A percentile compares a stretch with the other conserved stretches of the same genome.
Conservation (phyloP, 2,329 filamentous ascomycete species). For the Nemania bipapillata region DNA sequence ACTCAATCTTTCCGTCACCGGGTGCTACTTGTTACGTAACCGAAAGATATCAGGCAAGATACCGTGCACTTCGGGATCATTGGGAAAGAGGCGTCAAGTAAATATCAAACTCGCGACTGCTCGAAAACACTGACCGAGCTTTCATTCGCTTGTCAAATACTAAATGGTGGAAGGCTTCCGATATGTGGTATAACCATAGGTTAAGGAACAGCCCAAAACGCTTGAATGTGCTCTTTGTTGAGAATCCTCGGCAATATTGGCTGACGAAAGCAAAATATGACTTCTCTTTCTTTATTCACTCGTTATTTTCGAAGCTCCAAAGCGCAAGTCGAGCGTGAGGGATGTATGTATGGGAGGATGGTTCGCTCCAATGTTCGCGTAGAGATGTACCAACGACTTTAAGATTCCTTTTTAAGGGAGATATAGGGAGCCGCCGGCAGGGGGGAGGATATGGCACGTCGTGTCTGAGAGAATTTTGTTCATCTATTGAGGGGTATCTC, state of each 20-base stretch:
- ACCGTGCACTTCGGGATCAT: constrained; percentile 25
- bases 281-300: background rate
- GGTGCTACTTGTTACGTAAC: constrained; percentile 6
- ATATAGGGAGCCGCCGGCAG: background rate
- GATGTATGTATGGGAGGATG: background rate
- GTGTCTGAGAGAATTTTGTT: constrained; percentile 1
- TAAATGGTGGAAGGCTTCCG: background rate
- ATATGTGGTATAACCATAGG: constrained; percentile 3
- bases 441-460: constrained; percentile 2
- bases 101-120: constrained; percentile 2
- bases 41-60: constrained; percentile 13
- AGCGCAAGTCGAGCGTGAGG: background rate
- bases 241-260: background rate
- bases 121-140: background rate
- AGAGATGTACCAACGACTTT: background rate
- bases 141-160: background rate
- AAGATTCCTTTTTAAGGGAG: background rate
- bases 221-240: constrained; percentile 2
- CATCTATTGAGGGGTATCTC: background rate
- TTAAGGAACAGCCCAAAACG: constrained; percentile 6
- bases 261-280: background rate
- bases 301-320: background rate
- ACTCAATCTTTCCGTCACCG: constrained; percentile 10
- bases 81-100: background rate
- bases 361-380: background rate